Percentiles rank a stretch among this genome's conserved stretches.
phyloP scores from a whole-genome alignment of 176 grass and related monocot species.

The Triticum turgidum region DNA sequence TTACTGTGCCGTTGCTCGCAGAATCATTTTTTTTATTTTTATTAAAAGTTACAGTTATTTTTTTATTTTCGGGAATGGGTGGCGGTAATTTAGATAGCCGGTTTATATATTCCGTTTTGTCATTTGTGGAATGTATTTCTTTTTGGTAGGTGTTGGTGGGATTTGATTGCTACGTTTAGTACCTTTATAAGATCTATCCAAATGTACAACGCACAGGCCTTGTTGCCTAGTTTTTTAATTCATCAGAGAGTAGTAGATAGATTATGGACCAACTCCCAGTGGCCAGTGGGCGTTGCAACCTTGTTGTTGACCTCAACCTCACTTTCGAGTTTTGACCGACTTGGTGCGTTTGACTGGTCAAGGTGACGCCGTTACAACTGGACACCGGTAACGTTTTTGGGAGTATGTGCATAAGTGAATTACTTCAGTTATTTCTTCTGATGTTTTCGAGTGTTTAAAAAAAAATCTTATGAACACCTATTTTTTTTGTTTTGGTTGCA shows the following conservation, averaged over 20 bases:
- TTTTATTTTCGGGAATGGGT: neutral
- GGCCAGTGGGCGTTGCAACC: neutral
- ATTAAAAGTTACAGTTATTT: neutral
- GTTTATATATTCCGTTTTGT: neutral
- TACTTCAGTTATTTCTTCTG: neutral
- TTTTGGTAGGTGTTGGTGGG: slow-evolving; percentile 18
- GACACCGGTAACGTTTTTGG: neutral
- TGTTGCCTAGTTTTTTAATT: slow-evolving; percentile 5
- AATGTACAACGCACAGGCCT: slow-evolving; percentile 10
- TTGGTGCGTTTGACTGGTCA: slow-evolving; percentile 27
- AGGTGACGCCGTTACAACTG: neutral
- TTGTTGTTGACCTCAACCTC: neutral
- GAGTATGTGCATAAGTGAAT: too few relatives aligned
- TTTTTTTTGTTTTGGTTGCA: neutral
- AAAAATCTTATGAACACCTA: too few relatives aligned
- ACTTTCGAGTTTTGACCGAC: slow-evolving; percentile 26
- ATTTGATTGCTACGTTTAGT: slow-evolving; percentile 28
- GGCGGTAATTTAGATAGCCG: neutral
- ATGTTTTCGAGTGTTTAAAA: neutral
- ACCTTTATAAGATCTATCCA: slow-evolving; percentile 14
- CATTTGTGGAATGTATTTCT: neutral
- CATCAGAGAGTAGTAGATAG: neutral
- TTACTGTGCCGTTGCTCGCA: neutral
- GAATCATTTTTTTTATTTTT: neutral
- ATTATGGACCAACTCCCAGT: slow-evolving; percentile 23